phyloP scores from a whole-genome alignment of 2,329 filamentous ascomycete genomes.

The Ascochyta lentis region DNA sequence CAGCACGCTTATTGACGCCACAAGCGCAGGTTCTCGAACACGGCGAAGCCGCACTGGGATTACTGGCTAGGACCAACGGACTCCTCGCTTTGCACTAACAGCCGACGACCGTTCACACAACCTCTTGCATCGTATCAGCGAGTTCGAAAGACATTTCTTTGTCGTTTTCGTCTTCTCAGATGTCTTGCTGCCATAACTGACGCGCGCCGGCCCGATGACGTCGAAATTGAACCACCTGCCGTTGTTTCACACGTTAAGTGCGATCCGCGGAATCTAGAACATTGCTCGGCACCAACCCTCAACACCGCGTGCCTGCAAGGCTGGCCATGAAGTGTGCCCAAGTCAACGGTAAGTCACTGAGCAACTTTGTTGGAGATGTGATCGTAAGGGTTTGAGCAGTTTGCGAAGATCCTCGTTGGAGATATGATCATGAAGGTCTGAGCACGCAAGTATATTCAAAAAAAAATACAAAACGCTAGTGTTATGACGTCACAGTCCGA shows the following conservation, averaged over 20 bases:
- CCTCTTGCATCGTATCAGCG: neutral
- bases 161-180: constrained; percentile 4
- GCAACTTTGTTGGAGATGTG: neutral
- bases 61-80: neutral
- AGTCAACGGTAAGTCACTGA: neutral
- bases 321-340: neutral
- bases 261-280: constrained; percentile 11
- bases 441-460: neutral
- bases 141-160: neutral
- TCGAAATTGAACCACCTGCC: neutral
- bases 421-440: neutral
- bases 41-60: neutral
- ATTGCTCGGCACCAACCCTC: neutral
- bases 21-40: constrained; percentile 8
- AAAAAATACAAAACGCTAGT: neutral
- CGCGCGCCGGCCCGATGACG: constrained; percentile 4
- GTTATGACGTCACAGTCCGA: constrained; percentile 6
- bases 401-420: neutral
- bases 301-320: neutral
- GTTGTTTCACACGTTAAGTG: constrained; percentile 1
- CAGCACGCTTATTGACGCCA: constrained; percentile 16
- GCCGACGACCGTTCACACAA: neutral
- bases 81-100: neutral
- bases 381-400: neutral
- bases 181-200: neutral